Conservation (phyloP, 2,329 filamentous ascomycete species). For the Xylaria sp. region DNA sequence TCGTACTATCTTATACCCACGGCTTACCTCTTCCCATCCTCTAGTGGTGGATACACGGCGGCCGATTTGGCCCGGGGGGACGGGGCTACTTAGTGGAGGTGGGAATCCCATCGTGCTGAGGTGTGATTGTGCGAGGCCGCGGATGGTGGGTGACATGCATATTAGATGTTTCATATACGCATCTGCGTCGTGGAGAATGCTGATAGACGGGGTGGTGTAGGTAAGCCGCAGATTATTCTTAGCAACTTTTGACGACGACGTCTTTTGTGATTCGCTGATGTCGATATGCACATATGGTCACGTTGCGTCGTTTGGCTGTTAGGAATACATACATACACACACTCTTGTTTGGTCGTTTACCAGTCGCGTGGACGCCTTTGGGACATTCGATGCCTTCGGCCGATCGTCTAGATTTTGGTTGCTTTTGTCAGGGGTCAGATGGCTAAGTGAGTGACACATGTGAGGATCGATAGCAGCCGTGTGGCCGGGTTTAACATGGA, state of each 20-base stretch:
- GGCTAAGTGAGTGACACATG: constrained; percentile 6
- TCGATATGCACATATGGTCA: constrained; percentile 4
- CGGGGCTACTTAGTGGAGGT: not conserved
- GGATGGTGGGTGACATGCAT: constrained; percentile 31
- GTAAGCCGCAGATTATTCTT: constrained; percentile 32
- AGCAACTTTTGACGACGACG: constrained; percentile 12
- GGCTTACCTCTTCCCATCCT: not conserved
- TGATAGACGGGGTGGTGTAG: not conserved
- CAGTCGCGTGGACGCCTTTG: constrained; percentile 3
- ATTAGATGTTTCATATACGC: constrained; percentile 30
- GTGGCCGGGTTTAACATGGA: constrained; percentile 16
- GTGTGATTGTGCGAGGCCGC: constrained; percentile 13
- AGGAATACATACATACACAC: not conserved
- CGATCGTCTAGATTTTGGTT: not conserved
- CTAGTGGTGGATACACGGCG: not conserved
- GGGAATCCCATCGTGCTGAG: not conserved
- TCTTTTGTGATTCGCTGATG: constrained; percentile 4
- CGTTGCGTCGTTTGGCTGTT: constrained; percentile 10
- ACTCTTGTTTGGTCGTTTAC: not conserved
- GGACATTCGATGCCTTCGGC: not conserved
- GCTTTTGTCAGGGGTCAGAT: not conserved
- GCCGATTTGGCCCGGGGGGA: constrained; percentile 15
- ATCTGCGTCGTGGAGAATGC: constrained; percentile 20
- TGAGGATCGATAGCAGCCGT: constrained; percentile 8
- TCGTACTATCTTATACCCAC: constrained; percentile 5